Base-by-base conservation (phyloP, 495 filamentous ascomycete genomes). In the Aspergillus egyptiacus region DNA sequence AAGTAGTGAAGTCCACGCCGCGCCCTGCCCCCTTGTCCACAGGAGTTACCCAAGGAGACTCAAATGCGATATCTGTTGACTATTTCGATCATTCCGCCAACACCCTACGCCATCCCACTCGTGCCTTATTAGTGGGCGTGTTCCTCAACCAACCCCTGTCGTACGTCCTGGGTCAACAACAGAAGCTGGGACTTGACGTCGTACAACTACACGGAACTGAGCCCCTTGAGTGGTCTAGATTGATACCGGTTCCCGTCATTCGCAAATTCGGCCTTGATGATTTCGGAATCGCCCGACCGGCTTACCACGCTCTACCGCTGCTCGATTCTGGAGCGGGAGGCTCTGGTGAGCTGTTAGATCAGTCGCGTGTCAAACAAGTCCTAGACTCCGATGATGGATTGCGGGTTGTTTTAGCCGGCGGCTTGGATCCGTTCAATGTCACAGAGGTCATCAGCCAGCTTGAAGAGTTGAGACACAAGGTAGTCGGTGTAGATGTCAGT, bases 171-270 rank as follows among this genome's bases (percentile, higher is more conserved):
- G 75, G 76, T 34, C 78, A 90, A 58, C 87, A 91, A 56, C 75
- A 78, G 45, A 74, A 82, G 2, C 77, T 96, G 47, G 73, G 75
- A 36, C 83, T 98, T n/a, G 93, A 98, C 61, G 72, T 93, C 34
- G 84, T 98, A 3, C 93, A 98, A 58, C 76, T 98, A 3, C 93
- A 98, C 63, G 93, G 93, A 7, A 71, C 81, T 42, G 93, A 98
- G 63, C 91, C 93, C 2, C 58, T 96, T 25, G 93, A 97, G 60
- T 97, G 93, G 91, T 82, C 90, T 2, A 74, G 64, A 23, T 67
- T 87, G 20, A 87, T 98, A 35, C 90, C 93, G 5, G 87, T 94
- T 0, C 94, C 93, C 1, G 89, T 98, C 17, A 85, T 97, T 54
- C 81, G 81, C 39, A 83, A 82, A 32, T 97, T 97, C 64, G 75